phyloP scores from a whole-genome alignment of 176 grass and related monocot genomes.

The Stipa capillata region DNA sequence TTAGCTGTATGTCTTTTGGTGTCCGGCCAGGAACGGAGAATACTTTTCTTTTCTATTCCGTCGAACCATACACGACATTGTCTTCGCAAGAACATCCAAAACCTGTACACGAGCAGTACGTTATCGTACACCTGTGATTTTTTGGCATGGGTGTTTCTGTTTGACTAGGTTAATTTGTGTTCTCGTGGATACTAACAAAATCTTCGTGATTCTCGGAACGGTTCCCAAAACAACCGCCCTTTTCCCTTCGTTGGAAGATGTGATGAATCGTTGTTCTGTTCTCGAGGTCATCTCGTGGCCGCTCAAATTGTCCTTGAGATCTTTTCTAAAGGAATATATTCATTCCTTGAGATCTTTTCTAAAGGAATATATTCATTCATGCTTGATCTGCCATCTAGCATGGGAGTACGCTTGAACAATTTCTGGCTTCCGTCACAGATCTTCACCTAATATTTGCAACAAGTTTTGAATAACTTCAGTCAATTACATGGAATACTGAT shows the following conservation, averaged over 20 bases:
- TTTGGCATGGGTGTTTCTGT: not conserved
- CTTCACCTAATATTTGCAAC: not conserved
- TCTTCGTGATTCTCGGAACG: not conserved
- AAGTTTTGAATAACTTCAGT: not conserved
- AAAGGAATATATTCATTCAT: no score
- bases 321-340: no score
- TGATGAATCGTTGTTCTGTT: not conserved
- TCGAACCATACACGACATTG: not conserved
- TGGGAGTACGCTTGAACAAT: not conserved
- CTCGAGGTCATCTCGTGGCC: not conserved
- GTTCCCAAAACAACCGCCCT: not conserved
- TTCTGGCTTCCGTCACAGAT: not conserved
- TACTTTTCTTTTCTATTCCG: not conserved
- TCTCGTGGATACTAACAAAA: not conserved
- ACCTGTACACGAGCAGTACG: not conserved
- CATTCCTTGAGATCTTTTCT: no score
- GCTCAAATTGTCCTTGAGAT: no score
- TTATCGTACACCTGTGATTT: not conserved
- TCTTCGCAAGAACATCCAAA: not conserved
- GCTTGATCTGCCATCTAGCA: not conserved
- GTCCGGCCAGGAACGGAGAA: not conserved
- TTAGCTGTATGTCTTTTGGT: not conserved
- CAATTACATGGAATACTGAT: not conserved
- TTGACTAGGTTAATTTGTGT: not conserved
- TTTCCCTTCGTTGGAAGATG: slow-evolving; percentile 1